These are phyloP conservation scores for Cryphonectria nitschkei DNA, from an alignment of 2,329 filamentous ascomycete species.

Conservation along the genomic window DNA sequence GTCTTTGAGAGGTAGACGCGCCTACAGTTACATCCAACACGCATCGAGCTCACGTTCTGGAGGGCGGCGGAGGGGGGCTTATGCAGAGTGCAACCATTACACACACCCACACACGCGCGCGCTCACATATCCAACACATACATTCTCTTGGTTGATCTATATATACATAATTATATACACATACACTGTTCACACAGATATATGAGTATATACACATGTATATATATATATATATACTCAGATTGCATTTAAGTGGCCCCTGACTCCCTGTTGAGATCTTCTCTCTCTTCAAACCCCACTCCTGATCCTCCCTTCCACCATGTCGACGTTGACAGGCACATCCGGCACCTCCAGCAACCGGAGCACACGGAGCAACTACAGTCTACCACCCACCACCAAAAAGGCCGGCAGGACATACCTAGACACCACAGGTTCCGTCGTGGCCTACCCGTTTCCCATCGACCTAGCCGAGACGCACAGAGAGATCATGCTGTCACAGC, in stretches of 20 bases:
- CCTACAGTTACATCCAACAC: background rate
- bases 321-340: background rate
- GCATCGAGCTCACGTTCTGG: background rate
- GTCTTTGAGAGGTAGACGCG: background rate
- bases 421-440: slow-evolving; percentile 30
- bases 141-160: no score
- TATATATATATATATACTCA: background rate
- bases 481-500: slow-evolving; percentile 62
- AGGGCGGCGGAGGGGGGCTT: background rate
- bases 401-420: slow-evolving; percentile 11
- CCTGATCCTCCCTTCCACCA: background rate
- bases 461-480: slow-evolving; percentile 66
- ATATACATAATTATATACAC: background rate
- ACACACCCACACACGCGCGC: background rate
- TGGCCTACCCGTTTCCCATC: slow-evolving; percentile 65
- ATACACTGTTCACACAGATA: background rate
- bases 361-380: background rate
- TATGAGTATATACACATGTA: background rate
- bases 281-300: background rate
- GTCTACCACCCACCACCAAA: background rate
- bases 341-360: background rate
- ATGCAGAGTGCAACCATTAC: background rate
- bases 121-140: no score
- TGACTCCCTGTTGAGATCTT: background rate
- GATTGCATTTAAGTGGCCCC: background rate